phyloP scores from a whole-genome alignment of 164 flowering plant species.

The Macadamia tetraphylla region DNA sequence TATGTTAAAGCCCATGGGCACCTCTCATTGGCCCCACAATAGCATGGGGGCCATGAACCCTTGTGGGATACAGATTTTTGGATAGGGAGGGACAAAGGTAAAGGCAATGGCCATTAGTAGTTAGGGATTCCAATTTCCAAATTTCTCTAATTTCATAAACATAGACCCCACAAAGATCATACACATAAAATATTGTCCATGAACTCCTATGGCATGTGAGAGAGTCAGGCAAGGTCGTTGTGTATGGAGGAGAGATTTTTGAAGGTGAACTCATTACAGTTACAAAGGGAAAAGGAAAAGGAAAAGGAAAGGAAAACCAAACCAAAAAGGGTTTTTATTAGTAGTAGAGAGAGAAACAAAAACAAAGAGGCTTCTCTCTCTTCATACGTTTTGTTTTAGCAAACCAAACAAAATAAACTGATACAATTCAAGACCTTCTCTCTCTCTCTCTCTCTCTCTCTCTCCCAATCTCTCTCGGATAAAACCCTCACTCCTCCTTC shows the following conservation, averaged over 20 bases:
- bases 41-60: no score
- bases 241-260: neutral
- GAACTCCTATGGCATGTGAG: neutral
- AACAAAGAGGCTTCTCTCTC: slow-evolving; percentile 8
- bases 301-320: neutral
- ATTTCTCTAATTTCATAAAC: no score
- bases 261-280: neutral
- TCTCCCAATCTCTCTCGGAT: neutral
- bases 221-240: neutral
- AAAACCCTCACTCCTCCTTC: neutral
- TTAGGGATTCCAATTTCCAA: no score
- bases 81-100: no score
- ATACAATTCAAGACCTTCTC: neutral
- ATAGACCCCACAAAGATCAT: no score
- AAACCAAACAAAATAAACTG: slow-evolving; percentile 7
- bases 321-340: neutral
- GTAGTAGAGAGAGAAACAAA: neutral
- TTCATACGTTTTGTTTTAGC: slow-evolving; percentile 18
- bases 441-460: neutral
- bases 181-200: no score
- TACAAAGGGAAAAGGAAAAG: neutral
- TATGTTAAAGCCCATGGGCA: no score
- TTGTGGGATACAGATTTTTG: no score
- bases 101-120: no score
- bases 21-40: no score